Conservation (phyloP, 495 filamentous ascomycete species). For the Xylaria cubensis region DNA sequence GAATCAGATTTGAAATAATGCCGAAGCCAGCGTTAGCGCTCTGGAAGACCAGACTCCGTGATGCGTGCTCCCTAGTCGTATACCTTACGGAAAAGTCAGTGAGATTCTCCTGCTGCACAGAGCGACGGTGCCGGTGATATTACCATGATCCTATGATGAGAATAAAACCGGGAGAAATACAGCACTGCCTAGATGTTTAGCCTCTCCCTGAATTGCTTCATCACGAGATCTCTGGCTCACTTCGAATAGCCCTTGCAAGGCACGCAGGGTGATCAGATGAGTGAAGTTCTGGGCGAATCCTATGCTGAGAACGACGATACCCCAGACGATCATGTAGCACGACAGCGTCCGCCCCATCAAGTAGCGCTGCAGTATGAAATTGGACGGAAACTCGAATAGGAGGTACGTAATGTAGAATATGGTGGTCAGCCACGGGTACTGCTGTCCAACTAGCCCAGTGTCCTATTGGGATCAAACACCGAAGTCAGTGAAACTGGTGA, state of each 20-base stretch:
- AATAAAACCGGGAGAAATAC: conserved; percentile 50
- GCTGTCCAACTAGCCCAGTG: conserved; percentile 41
- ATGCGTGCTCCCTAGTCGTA: conserved; percentile 44
- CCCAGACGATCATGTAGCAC: conserved; percentile 45
- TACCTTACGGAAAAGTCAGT: conserved; percentile 42
- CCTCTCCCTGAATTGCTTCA: background rate
- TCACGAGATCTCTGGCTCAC: conserved; percentile 21
- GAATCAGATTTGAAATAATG: conserved; percentile 43
- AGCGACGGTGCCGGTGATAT: background rate
- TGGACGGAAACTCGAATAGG: conserved; percentile 44
- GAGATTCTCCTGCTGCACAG: conserved; percentile 38
- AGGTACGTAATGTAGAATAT: conserved; percentile 44
- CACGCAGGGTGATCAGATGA: conserved; percentile 40
- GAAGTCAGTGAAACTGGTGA: conserved; percentile 7
- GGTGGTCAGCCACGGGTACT: conserved; percentile 44
- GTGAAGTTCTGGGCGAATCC: conserved; percentile 46
- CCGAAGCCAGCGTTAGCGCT: conserved; percentile 51
- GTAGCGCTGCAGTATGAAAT: conserved; percentile 41
- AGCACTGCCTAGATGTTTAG: conserved; percentile 33
- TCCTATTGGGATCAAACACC: conserved; percentile 29
- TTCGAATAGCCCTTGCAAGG: conserved; percentile 47
- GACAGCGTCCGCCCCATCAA: conserved; percentile 44
- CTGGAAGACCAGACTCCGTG: conserved; percentile 49
- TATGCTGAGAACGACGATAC: conserved; percentile 38
- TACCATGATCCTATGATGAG: conserved; percentile 40